Evolutionary conservation across 345 rosid genomes (phyloP), one percentile per base, ranked within the genome.

Genomic region (Angophora floribunda): DNA sequence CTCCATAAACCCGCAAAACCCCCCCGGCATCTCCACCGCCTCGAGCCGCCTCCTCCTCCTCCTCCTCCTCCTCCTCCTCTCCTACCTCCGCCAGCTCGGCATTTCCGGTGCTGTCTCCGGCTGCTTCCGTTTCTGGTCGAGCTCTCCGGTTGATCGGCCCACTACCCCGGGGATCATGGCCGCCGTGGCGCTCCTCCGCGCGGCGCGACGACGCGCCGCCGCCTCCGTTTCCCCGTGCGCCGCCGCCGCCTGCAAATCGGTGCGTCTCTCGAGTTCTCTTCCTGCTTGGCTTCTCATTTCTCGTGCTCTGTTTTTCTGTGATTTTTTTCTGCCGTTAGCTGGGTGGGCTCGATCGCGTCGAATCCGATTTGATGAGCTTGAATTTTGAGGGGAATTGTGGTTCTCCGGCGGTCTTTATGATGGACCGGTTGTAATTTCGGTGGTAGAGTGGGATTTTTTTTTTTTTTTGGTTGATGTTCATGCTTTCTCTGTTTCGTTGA

Each of bases 181-280:
- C 78, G 14, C 90, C 52, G 87, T 53, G 53, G 87, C 87, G 49
- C 85, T 88, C 52, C 87, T 88, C 85, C 90, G 90, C 53, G 86
- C 90, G 5, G 61, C 65, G 11, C 87, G 87, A 53, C 90, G 90
- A 32, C 90, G 90, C 14, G 90, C 67, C 17, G 85, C 86, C 52
- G 90, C 87, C 52, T 86, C 87, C 51, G 45, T 70, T 19, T 28
- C 88, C 55, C 32, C 65, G 16, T 13, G 65, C 28, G 57, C 82
- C 44, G 85, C 87, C 41, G 80, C 82, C 7, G 75, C 87, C 8
- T 70, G 79, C 30, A 53, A 70, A 86, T 88, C 87, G 84, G 89
- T 88, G 57, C 49, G 63, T 53, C 1, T 59, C 32, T 12, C 2
- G 32, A 26, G 15, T 28, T 61, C 30, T 61, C 7, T 28, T 28